Conservation (phyloP, 352 stramenopile species). For the Blastocystis sp. region DNA sequence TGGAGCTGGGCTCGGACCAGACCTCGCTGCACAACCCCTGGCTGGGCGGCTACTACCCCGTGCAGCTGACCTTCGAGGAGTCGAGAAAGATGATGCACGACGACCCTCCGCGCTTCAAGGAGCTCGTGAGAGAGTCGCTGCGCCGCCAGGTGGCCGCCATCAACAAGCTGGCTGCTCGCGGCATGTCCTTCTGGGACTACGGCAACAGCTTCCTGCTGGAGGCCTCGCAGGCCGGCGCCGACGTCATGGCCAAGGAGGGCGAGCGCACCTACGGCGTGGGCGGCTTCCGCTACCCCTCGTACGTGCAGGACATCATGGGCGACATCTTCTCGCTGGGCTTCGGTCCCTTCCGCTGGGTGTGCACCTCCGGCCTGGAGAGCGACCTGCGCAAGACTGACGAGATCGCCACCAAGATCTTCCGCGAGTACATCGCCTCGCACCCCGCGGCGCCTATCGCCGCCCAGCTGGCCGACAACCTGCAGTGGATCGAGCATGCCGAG, state of each 20-base stretch:
- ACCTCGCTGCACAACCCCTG: slow-evolving; percentile 85
- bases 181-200: slow-evolving; percentile 86
- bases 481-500: slow-evolving; percentile 81
- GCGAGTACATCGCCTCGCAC: slow-evolving; percentile 76
- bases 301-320: slow-evolving; percentile 86
- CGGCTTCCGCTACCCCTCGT: slow-evolving; percentile 82
- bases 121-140: slow-evolving; percentile 79
- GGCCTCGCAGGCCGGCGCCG: slow-evolving; percentile 79
- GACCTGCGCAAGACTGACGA: slow-evolving; percentile 80
- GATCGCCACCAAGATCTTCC: slow-evolving; percentile 78
- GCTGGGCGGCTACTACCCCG: slow-evolving; percentile 84
- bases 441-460: slow-evolving; percentile 26
- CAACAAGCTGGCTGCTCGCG: slow-evolving; percentile 79
- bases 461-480: slow-evolving; percentile 81
- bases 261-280: slow-evolving; percentile 74
- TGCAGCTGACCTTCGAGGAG: slow-evolving; percentile 80
- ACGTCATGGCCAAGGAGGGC: slow-evolving; percentile 76
- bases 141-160: slow-evolving; percentile 79
- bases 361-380: slow-evolving; percentile 75
- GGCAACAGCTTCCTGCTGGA: slow-evolving; percentile 85
- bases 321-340: slow-evolving; percentile 86
- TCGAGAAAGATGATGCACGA: slow-evolving; percentile 80
- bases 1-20: slow-evolving; percentile 83
- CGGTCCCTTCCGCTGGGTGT: slow-evolving; percentile 84
- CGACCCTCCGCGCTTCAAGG: slow-evolving; percentile 79